These are phyloP conservation scores for Russula virescens DNA, from an alignment of 768 basidiomycete species.

Conservation along the genomic window DNA sequence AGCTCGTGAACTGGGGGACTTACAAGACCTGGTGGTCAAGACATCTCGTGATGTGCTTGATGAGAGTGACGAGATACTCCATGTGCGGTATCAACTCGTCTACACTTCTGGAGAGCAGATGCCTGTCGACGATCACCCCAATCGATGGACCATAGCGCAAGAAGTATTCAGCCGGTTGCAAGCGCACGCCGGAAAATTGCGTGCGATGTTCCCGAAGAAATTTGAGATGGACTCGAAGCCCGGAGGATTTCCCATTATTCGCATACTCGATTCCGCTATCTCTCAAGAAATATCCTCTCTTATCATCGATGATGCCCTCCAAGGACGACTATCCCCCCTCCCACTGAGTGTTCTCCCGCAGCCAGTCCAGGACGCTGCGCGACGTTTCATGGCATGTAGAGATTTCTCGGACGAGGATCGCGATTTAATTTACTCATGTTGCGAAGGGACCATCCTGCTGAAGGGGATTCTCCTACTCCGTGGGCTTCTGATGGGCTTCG, in stretches of 20 bases:
- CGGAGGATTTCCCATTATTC: constrained; percentile 6
- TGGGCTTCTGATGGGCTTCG: constrained; percentile 36
- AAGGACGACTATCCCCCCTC: background rate
- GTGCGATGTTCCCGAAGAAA: background rate
- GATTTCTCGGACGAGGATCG: background rate
- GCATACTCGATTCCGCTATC: background rate
- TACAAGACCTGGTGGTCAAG: background rate
- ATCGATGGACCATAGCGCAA: no score
- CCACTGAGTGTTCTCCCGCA: constrained; percentile 3
- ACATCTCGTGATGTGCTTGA: background rate
- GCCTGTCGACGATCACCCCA: constrained; percentile 31
- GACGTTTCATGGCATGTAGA: constrained; percentile 1
- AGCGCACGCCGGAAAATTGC: constrained; percentile 11
- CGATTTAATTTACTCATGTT: background rate
- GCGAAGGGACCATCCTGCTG: constrained; percentile 28
- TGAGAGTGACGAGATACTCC: constrained; percentile 6
- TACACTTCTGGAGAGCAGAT: constrained; percentile 40
- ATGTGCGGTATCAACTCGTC: constrained; percentile 43
- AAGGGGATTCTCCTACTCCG: constrained; percentile 40
- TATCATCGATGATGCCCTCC: background rate
- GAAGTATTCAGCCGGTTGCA: constrained; percentile 4
- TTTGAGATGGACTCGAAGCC: background rate
- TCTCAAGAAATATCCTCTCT: background rate
- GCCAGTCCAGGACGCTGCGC: background rate
- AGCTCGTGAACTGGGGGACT: background rate